Evolutionary conservation across 208 protist genomes (phyloP).

Genomic region (Tritrichomonas foetus): DNA sequence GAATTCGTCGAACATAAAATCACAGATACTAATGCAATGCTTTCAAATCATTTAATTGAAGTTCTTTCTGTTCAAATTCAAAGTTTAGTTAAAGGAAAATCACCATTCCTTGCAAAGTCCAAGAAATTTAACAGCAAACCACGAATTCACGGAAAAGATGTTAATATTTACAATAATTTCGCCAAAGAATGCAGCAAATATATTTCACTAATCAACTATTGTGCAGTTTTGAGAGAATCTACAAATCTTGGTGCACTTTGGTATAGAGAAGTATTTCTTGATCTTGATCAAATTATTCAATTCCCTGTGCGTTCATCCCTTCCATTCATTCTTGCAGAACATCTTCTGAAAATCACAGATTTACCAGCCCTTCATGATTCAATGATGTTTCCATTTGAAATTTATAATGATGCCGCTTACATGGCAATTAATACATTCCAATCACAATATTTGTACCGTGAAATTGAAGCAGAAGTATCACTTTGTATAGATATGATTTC

Average conservation of each 20-base stretch:
- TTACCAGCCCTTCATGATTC: not conserved
- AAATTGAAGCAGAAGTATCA: constrained; percentile 16
- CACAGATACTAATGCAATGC: not conserved
- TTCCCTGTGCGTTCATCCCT: constrained; percentile 17
- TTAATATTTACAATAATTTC: not conserved
- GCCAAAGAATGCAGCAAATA: not conserved
- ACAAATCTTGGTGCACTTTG: not conserved
- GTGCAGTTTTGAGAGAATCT: not conserved
- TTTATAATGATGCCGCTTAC: constrained; percentile 25
- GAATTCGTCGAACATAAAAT: not conserved
- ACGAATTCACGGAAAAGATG: not conserved
- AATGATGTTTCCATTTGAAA: constrained; percentile 12
- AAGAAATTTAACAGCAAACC: not conserved
- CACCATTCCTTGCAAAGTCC: not conserved
- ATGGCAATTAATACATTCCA: constrained; percentile 17
- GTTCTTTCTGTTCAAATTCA: not conserved
- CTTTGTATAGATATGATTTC: constrained; percentile 36
- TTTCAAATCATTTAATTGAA: not conserved
- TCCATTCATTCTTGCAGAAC: constrained; percentile 17
- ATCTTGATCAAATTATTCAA: constrained; percentile 20
- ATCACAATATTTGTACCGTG: not conserved
- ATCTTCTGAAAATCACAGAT: not conserved
- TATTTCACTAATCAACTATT: not conserved
- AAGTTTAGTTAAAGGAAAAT: not conserved
- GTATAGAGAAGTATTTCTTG: not conserved